Percentiles rank a stretch among this genome's conserved stretches.
These are phyloP conservation scores for Kurtzmaniella quercitrusa DNA, from an alignment of 1,139 yeast species.

Conservation along the genomic window DNA sequence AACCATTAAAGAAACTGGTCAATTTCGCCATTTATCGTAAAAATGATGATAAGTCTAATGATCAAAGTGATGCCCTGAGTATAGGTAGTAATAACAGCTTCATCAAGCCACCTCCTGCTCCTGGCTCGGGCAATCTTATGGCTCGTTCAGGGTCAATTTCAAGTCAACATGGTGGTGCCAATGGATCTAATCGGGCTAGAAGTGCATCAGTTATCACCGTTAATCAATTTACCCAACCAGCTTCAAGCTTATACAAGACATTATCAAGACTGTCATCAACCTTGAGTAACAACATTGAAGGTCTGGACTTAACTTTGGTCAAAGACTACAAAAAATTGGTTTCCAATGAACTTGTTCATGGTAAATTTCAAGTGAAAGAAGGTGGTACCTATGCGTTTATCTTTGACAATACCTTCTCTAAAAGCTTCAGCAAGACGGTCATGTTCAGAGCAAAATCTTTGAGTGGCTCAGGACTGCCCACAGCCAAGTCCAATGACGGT, in stretches of 20 bases:
- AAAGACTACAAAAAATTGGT: slow-evolving; percentile 46
- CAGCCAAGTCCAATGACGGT: neutral
- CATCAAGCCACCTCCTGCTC: slow-evolving; percentile 4
- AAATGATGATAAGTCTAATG: slow-evolving; percentile 21
- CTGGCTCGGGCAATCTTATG: slow-evolving; percentile 6
- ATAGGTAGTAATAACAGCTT: neutral
- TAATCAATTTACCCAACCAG: slow-evolving; percentile 30
- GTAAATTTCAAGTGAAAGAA: slow-evolving; percentile 50
- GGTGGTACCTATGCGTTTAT: slow-evolving; percentile 82
- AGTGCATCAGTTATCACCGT: slow-evolving; percentile 37
- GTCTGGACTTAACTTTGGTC: slow-evolving; percentile 35
- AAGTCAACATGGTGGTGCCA: slow-evolving; percentile 3
- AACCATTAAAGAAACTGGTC: slow-evolving; percentile 81
- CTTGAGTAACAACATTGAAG: slow-evolving; percentile 28
- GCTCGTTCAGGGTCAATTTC: slow-evolving; percentile 4
- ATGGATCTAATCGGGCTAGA: slow-evolving; percentile 17
- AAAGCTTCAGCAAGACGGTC: slow-evolving; percentile 77
- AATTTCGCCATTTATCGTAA: slow-evolving; percentile 57
- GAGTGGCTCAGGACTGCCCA: slow-evolving; percentile 3
- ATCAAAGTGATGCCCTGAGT: neutral
- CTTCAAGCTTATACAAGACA: slow-evolving; percentile 23
- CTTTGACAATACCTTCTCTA: slow-evolving; percentile 88
- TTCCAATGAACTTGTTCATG: slow-evolving; percentile 58
- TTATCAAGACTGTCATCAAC: slow-evolving; percentile 32
- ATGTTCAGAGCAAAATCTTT: slow-evolving; percentile 57